These are phyloP conservation scores for Malus hybrid DNA, from an alignment of 331 rosid genomes.

Conservation along the genomic window DNA sequence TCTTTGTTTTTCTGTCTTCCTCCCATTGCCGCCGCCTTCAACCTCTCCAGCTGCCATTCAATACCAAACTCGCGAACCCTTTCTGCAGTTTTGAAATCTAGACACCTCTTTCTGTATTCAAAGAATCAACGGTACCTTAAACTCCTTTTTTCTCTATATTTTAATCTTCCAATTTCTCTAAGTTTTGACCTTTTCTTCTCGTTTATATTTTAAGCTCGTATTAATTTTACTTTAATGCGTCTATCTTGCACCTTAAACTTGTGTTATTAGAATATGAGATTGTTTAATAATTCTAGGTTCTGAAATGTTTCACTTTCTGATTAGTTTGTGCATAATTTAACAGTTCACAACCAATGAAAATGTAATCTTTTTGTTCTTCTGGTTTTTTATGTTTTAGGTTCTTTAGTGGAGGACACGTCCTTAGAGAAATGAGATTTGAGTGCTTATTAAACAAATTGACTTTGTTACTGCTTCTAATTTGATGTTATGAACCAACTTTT, in stretches of 20 bases:
- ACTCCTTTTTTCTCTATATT: neutral
- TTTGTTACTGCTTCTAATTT: no score
- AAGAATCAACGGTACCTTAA: no score
- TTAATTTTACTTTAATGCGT: neutral
- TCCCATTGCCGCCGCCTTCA: no score
- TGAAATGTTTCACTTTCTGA: neutral
- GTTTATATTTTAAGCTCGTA: neutral
- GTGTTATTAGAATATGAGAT: no score
- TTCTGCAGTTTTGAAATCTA: no score
- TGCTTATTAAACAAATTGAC: no score
- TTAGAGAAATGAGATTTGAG: no score
- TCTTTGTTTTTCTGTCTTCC: no score
- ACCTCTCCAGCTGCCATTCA: no score
- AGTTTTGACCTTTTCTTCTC: neutral
- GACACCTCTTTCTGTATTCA: no score
- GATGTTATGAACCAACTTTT: neutral
- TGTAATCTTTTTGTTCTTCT: neutral
- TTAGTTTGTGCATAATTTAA: neutral
- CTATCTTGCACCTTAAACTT: neutral
- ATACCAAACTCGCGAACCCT: no score
- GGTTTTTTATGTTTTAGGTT: neutral
- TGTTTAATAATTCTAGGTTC: neutral
- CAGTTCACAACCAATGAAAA: slow-evolving; percentile 1
- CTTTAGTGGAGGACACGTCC: neutral
- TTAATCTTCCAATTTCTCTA: neutral